Percentiles rank a stretch among this genome's conserved stretches.
These are phyloP conservation scores for Eutrema yunnanense DNA, from an alignment of 345 rosid genomes.

Conservation along the genomic window DNA sequence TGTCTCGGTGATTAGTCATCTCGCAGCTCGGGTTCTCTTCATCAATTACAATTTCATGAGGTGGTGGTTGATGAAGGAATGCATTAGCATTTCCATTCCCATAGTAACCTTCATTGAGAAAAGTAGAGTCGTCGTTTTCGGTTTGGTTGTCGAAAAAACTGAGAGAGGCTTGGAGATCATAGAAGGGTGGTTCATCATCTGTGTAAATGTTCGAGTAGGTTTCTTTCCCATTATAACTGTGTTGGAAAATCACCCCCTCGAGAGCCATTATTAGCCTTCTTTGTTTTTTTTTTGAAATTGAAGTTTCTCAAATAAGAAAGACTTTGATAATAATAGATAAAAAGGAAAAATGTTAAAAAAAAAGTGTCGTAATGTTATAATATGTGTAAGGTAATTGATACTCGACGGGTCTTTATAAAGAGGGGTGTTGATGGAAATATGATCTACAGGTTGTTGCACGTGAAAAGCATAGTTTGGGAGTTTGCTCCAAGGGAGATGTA, in stretches of 20 bases:
- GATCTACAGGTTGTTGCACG: constrained; percentile 29
- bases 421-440: not conserved
- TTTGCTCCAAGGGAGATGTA: constrained; percentile 33
- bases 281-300: not conserved
- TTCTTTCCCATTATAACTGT: constrained; percentile 39
- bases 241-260: constrained; percentile 56
- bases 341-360: not conserved
- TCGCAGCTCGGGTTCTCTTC: not conserved
- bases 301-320: not conserved
- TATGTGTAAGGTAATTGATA: not conserved
- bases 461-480: constrained; percentile 29
- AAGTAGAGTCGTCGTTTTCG: constrained; percentile 9
- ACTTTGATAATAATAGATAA: not conserved
- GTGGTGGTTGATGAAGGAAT: not conserved
- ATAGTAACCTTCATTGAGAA: constrained; percentile 24
- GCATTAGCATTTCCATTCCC: constrained; percentile 1
- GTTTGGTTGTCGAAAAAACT: constrained; percentile 41
- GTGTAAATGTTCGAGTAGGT: constrained; percentile 36
- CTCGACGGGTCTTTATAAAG: constrained; percentile 7
- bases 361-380: not conserved
- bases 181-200: constrained; percentile 13
- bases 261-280: constrained; percentile 58
- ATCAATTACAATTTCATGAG: constrained; percentile 3
- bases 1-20: not conserved
- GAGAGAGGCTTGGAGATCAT: constrained; percentile 22